Percentiles rank a stretch among this genome's conserved stretches.
These are phyloP conservation scores for Syncephalastrum racemosum DNA, from an alignment of 371 early-diverging fungal species.

Conservation along the genomic window DNA sequence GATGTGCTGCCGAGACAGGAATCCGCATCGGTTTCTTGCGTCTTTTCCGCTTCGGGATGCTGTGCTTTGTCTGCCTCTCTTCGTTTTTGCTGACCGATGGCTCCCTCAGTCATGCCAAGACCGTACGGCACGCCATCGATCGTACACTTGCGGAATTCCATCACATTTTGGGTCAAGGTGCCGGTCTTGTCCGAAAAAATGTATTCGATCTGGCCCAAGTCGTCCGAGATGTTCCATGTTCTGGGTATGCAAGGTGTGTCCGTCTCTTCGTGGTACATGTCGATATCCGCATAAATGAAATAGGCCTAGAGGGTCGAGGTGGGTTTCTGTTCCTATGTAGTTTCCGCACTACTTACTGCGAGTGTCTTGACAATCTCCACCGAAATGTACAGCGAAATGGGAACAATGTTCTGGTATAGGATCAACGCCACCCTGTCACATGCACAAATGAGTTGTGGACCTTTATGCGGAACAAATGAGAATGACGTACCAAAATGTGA, in stretches of 20 bases:
- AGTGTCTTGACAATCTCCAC: constrained; percentile 88
- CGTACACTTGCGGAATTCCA: constrained; percentile 82
- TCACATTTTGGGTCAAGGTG: constrained; percentile 79
- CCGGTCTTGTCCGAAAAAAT: constrained; percentile 97
- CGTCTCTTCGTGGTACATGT: constrained; percentile 81
- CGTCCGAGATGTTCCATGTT: constrained; percentile 87
- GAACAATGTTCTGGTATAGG: constrained; percentile 67
- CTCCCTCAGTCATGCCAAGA: constrained; percentile 41
- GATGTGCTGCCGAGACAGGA: not conserved
- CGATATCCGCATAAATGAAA: constrained; percentile 81
- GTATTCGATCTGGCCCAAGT: constrained; percentile 92
- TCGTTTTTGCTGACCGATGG: constrained; percentile 29
- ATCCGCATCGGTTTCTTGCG: constrained; percentile 24
- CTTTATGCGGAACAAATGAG: constrained; percentile 1
- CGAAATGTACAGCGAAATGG: constrained; percentile 95
- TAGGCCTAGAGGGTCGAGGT: constrained; percentile 48
- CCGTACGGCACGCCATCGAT: constrained; percentile 85
- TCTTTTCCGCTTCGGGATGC: constrained; percentile 20
- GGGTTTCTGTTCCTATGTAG: not conserved
- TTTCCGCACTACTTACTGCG: constrained; percentile 29
- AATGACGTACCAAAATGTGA: constrained; percentile 49
- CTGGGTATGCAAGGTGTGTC: constrained; percentile 83
- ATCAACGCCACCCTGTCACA: constrained; percentile 57
- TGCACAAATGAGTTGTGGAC: constrained; percentile 49
- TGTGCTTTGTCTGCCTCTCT: constrained; percentile 37